These are phyloP conservation scores for Hyphopichia homilentoma DNA, from an alignment of 805 yeast species.

Conservation along the genomic window DNA sequence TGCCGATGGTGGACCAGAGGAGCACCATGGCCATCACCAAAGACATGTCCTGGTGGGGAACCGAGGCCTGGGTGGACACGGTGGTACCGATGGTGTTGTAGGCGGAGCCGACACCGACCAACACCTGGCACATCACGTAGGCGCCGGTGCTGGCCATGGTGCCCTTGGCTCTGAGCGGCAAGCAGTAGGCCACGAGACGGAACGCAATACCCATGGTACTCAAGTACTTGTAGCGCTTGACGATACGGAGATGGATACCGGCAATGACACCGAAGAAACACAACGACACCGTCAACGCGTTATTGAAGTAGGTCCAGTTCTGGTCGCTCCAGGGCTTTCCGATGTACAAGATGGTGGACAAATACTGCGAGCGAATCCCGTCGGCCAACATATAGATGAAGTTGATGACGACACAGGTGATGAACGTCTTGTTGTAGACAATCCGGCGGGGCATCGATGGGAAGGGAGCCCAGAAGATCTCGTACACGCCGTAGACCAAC, in stretches of 20 bases:
- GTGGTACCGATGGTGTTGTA: slow-evolving; percentile 31
- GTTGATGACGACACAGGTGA: slow-evolving; percentile 29
- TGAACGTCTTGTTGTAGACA: slow-evolving; percentile 32
- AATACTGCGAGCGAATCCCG: slow-evolving; percentile 21
- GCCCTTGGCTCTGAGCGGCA: slow-evolving; percentile 14
- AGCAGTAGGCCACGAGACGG: slow-evolving; percentile 29
- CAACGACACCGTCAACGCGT: slow-evolving; percentile 31
- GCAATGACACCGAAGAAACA: slow-evolving; percentile 36
- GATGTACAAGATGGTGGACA: slow-evolving; percentile 31
- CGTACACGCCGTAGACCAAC: slow-evolving; percentile 31
- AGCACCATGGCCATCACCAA: slow-evolving; percentile 32
- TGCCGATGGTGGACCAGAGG: slow-evolving; percentile 32
- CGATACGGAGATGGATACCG: slow-evolving; percentile 28
- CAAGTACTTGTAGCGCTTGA: slow-evolving; percentile 32
- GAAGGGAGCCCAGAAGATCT: slow-evolving; percentile 29
- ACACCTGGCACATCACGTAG: slow-evolving; percentile 28
- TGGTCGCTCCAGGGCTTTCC: slow-evolving; percentile 22
- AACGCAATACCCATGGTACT: slow-evolving; percentile 30
- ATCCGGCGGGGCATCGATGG: slow-evolving; percentile 36
- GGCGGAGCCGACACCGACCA: slow-evolving; percentile 40
- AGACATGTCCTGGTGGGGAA: slow-evolving; percentile 41
- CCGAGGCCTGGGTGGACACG: slow-evolving; percentile 38
- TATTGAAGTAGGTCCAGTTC: slow-evolving; percentile 37
- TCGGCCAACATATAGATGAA: slow-evolving; percentile 28
- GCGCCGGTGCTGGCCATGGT: slow-evolving; percentile 24